Evolutionary conservation across 1,284 basidiomycete genomes (phyloP).

Genomic region (Cutaneotrichosporon daszewskae): DNA sequence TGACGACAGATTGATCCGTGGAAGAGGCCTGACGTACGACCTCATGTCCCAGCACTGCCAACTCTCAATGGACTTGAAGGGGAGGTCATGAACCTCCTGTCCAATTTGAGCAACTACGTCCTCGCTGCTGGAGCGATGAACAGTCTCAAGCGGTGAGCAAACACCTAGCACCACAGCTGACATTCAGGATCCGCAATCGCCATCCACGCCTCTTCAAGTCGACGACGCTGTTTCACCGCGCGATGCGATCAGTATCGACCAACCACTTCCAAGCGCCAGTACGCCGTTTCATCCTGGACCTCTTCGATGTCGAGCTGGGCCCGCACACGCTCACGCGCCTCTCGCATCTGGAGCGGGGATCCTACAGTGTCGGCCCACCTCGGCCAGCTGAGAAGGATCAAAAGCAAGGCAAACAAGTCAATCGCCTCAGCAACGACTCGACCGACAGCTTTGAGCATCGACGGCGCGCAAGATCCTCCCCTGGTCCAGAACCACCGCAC

Average conservation of each 20-base stretch:
- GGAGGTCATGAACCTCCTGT: constrained; percentile 83
- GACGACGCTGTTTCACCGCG: constrained; percentile 71
- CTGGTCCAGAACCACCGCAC: constrained; percentile 12
- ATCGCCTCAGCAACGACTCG: not conserved
- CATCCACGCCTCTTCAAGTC: constrained; percentile 64
- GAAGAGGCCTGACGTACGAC: constrained; percentile 48
- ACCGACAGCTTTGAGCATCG: constrained; percentile 5
- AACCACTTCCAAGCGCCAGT: constrained; percentile 86
- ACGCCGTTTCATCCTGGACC: constrained; percentile 81
- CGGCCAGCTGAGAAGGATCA: not conserved
- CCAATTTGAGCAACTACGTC: constrained; percentile 92
- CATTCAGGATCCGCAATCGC: constrained; percentile 69
- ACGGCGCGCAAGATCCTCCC: constrained; percentile 8
- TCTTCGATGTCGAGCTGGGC: constrained; percentile 73
- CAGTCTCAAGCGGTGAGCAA: constrained; percentile 66
- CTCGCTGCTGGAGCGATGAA: constrained; percentile 88
- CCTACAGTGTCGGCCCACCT: constrained; percentile 5
- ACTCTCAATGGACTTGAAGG: constrained; percentile 66
- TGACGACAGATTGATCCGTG: constrained; percentile 66
- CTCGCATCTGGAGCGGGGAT: constrained; percentile 24
- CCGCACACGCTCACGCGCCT: constrained; percentile 30
- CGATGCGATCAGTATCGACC: constrained; percentile 74
- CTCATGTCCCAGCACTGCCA: constrained; percentile 54
- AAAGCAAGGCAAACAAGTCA: not conserved
- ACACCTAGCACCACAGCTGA: not conserved